A percentile compares a stretch with the other conserved stretches of the same genome.
Conservation (phyloP, 1,284 basidiomycete species). For the Jaminaea rosea region DNA sequence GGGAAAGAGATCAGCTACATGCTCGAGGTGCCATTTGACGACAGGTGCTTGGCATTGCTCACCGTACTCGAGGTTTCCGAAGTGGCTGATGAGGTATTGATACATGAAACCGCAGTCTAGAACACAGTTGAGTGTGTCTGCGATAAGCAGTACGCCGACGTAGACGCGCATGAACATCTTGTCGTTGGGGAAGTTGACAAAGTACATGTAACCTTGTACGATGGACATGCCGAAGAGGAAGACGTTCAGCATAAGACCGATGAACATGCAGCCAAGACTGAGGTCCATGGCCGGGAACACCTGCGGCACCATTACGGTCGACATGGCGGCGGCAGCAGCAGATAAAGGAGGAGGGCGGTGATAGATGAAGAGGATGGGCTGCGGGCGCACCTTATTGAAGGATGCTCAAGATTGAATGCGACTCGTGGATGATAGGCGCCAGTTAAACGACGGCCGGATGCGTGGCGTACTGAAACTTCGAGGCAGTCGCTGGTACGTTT, state of each 20-base stretch:
- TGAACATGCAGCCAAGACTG: conserved; percentile 37
- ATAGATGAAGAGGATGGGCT: too few species aligned
- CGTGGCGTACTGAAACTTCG: too few species aligned
- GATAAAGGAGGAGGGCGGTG: too few species aligned
- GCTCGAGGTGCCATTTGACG: neutral
- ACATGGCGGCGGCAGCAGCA: too few species aligned
- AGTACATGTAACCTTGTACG: conserved; percentile 38
- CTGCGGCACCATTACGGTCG: too few species aligned
- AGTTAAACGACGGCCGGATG: too few species aligned
- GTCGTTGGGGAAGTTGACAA: conserved; percentile 30
- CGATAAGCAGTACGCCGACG: conserved; percentile 23
- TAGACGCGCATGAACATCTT: conserved; percentile 28
- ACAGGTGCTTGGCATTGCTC: neutral
- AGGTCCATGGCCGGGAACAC: too few species aligned
- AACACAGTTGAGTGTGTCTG: conserved; percentile 27
- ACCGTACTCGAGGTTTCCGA: conserved; percentile 25
- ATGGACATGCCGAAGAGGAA: conserved; percentile 36
- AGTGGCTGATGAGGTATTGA: conserved; percentile 32
- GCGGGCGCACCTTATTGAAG: too few species aligned
- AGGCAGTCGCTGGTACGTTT: too few species aligned
- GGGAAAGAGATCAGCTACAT: neutral
- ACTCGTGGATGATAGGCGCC: too few species aligned
- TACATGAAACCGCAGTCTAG: conserved; percentile 34
- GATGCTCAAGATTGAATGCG: too few species aligned
- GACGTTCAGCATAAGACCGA: conserved; percentile 36